Percentiles rank a stretch among this genome's conserved stretches.
phyloP scores from a whole-genome alignment of 2,329 filamentous ascomycete genomes.

The Davidsoniella eucalypti region DNA sequence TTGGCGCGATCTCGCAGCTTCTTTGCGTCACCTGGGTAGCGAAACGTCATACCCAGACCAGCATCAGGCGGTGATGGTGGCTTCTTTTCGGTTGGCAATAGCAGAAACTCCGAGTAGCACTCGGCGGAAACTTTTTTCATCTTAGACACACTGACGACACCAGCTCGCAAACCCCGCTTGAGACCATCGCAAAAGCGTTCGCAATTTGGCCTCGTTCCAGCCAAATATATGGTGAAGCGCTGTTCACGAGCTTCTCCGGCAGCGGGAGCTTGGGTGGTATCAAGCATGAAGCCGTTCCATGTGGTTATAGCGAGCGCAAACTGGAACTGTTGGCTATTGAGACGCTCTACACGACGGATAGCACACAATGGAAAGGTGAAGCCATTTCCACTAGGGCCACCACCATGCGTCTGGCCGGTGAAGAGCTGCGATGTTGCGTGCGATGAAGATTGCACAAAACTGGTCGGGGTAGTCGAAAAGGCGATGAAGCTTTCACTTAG shows the following conservation, averaged over 20 bases:
- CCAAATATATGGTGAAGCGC: slow-evolving; percentile 80
- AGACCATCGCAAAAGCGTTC: slow-evolving; percentile 93
- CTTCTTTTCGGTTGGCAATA: slow-evolving; percentile 41
- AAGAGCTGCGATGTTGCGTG: slow-evolving; percentile 67
- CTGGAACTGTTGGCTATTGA: slow-evolving; percentile 82
- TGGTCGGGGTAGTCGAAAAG: slow-evolving; percentile 86
- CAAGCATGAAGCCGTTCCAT: slow-evolving; percentile 61
- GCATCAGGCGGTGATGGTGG: slow-evolving; percentile 51
- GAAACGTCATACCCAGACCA: slow-evolving; percentile 78
- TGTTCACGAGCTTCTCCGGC: slow-evolving; percentile 38
- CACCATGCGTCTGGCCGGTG: slow-evolving; percentile 83
- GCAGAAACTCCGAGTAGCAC: slow-evolving; percentile 81
- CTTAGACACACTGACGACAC: slow-evolving; percentile 74
- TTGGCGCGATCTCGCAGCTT: slow-evolving; percentile 91
- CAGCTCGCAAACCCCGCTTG: slow-evolving; percentile 74
- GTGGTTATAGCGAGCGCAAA: slow-evolving; percentile 91
- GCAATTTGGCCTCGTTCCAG: slow-evolving; percentile 73
- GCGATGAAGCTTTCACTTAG: slow-evolving; percentile 89
- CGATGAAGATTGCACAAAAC: slow-evolving; percentile 68
- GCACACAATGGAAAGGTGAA: slow-evolving; percentile 89
- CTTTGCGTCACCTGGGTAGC: slow-evolving; percentile 85
- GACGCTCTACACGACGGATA: slow-evolving; percentile 76
- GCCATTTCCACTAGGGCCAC: slow-evolving; percentile 83
- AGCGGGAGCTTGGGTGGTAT: slow-evolving; percentile 29
- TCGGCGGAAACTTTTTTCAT: slow-evolving; percentile 64